These are phyloP conservation scores for Globisporangium spiculum DNA, from an alignment of 352 stramenopile species.

Conservation along the genomic window DNA sequence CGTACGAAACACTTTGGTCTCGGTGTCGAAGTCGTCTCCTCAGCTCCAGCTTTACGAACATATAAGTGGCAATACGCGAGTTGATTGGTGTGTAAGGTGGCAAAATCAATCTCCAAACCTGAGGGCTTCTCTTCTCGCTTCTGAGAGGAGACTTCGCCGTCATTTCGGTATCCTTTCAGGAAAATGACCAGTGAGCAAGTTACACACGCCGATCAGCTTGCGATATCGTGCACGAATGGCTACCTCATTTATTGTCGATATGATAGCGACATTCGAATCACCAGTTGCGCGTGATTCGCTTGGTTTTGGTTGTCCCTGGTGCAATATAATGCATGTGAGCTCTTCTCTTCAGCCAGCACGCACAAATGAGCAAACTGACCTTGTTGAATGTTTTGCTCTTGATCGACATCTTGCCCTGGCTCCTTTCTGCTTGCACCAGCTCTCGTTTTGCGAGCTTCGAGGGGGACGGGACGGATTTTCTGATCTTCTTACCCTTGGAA, in stretches of 20 bases:
- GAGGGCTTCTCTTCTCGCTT: slow-evolving; percentile 10
- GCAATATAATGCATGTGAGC: background rate
- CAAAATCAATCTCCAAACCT: slow-evolving; percentile 8
- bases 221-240: background rate
- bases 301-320: background rate
- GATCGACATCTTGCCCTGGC: background rate
- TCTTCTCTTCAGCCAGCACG: background rate
- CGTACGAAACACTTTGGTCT: slow-evolving; percentile 41
- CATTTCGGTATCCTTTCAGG: slow-evolving; percentile 14
- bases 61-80: background rate
- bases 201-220: background rate
- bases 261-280: background rate
- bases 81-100: background rate
- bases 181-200: slow-evolving; percentile 4
- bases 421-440: background rate
- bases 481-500: slow-evolving; percentile 4
- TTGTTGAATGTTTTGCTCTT: background rate
- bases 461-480: slow-evolving; percentile 1
- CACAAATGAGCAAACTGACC: background rate
- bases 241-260: slow-evolving; percentile 17
- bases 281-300: background rate
- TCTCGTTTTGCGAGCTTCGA: slow-evolving; percentile 11
- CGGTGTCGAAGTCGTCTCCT: slow-evolving; percentile 39
- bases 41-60: slow-evolving; percentile 10
- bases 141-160: slow-evolving; percentile 7